Evolutionary conservation across 1,284 basidiomycete genomes (phyloP).

Genomic region (Moniliophthora roreri): DNA sequence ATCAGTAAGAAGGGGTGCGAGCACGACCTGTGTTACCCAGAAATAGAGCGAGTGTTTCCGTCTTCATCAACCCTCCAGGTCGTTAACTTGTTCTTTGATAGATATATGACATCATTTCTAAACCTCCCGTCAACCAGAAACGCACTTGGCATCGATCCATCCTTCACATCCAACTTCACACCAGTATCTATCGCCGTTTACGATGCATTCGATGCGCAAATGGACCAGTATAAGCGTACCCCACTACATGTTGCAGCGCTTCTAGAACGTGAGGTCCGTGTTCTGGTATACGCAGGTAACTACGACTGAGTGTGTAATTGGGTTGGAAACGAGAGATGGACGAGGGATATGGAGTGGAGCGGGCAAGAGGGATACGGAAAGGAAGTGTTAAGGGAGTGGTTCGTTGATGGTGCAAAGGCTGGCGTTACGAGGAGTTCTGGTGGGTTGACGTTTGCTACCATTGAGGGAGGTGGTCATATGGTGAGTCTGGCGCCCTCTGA

Average conservation of each 20-base stretch:
- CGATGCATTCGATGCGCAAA: conserved; percentile 33
- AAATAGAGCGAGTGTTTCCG: conserved; percentile 36
- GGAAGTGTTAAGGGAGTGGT: conserved; percentile 41
- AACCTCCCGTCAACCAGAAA: conserved; percentile 50
- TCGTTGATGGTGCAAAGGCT: not conserved
- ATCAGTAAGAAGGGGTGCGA: conserved; percentile 56
- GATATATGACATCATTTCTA: conserved; percentile 53
- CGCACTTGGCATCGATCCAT: conserved; percentile 57
- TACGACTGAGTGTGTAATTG: conserved; percentile 79
- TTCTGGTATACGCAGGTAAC: conserved; percentile 73
- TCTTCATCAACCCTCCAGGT: not conserved
- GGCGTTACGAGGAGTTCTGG: not conserved
- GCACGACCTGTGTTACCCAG: conserved; percentile 44
- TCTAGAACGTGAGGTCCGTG: conserved; percentile 71
- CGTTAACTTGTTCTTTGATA: conserved; percentile 20
- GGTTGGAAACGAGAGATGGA: conserved; percentile 69
- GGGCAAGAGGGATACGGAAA: conserved; percentile 48
- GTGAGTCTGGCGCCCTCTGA: not conserved
- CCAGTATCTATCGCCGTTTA: conserved; percentile 44
- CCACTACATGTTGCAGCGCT: conserved; percentile 64
- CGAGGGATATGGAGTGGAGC: conserved; percentile 58
- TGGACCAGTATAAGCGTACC: conserved; percentile 43
- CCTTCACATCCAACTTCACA: conserved; percentile 44
- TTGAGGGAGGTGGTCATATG: conserved; percentile 8
- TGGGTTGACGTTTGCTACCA: conserved; percentile 3